Evolutionary conservation across 371 early-diverging fungal species (phyloP), one percentile per base, ranked within the genome.

Genomic region (Rhizopus arrhizus): DNA sequence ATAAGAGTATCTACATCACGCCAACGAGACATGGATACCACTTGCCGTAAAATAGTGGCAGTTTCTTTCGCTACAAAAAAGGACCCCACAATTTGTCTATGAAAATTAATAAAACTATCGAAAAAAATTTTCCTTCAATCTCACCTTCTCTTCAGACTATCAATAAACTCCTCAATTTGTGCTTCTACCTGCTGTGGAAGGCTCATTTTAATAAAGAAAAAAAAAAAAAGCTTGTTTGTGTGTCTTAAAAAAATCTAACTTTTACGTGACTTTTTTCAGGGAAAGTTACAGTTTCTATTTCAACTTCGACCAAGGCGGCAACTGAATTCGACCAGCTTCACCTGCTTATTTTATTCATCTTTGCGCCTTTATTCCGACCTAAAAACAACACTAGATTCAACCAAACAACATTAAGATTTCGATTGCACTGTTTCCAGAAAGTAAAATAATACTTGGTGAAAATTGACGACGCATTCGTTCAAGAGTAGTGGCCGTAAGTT

Each of bases 51-150:
- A 33, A 95, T 76, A 45, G 81, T 80, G 28, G 91, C 87, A 0
- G 95, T 95, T 64, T 93, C 92, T 47, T 90, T 78, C 29, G 95
- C 86, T 29, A 90, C 89, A 32, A 78, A 77, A 47, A 81, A 87
- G 12, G 92, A 90, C 33, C 93, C 93, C 29, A 86, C 77, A 6
- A 92, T 76, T 73, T 90, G 93, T 31, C 94, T 89, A 69, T 22
- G 11, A 7, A 4, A 16, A 49, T 15, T 0, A 9, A 3, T 32
- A 41, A 12, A 45, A 28, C 34, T 11, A 53, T 11, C 3, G 35
- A 53, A 47, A 12, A 22, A 60, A 28, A 50, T 58, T 54, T 32
- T n/a, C 46, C 15, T 33, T 28, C 43, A 40, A 7, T 7, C 29
- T 61, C 77, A 83, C 87, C 85, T 78, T 69, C 85, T 66, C 58